A percentile compares a stretch with the other conserved stretches of the same genome.
phyloP scores from a whole-genome alignment of 345 rosid species.

The Eucalyptus caleyi region DNA sequence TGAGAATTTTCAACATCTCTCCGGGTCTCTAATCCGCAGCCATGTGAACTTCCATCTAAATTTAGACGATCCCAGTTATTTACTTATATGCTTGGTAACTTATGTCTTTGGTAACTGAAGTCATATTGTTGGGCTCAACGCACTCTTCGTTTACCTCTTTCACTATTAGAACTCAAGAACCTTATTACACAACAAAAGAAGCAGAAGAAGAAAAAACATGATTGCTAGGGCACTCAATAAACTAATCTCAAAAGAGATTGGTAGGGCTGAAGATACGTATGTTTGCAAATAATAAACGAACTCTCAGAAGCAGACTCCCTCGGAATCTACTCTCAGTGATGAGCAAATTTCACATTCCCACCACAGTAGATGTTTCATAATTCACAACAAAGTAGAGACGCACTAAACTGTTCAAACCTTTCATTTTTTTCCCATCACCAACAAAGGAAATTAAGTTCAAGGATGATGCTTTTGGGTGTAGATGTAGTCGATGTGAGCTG shows the following conservation, averaged over 20 bases:
- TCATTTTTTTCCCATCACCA: background rate
- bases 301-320: background rate
- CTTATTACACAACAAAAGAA: background rate
- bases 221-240: background rate
- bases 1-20: too few relatives aligned
- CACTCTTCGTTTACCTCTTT: background rate
- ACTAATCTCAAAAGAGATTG: background rate
- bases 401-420: background rate
- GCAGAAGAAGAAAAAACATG: background rate
- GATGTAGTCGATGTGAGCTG: conserved; percentile 42
- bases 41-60: background rate
- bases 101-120: background rate
- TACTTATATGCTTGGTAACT: background rate
- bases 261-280: background rate
- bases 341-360: background rate
- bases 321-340: background rate
- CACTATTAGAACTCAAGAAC: background rate
- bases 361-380: background rate
- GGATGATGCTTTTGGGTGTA: conserved; percentile 29
- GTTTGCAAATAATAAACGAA: background rate
- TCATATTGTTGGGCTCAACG: background rate
- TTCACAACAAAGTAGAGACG: background rate
- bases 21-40: too few relatives aligned
- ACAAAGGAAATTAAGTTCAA: background rate
- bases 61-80: background rate